Conservation (phyloP, 106 monocot species). For the Triglochin maritima region DNA sequence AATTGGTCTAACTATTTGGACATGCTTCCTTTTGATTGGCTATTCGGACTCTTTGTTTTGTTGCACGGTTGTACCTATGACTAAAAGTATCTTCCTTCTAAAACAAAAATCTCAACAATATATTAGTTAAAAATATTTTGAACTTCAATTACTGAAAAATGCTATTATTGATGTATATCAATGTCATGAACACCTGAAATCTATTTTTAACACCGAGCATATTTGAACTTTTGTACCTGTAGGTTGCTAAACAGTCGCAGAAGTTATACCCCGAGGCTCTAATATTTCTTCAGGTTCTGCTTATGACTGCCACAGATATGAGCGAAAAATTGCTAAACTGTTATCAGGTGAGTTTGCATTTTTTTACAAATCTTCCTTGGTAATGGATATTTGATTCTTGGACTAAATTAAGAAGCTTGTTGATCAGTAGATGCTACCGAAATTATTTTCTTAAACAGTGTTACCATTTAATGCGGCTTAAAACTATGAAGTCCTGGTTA, state of each 20-base stretch:
- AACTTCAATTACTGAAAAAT: too few species aligned
- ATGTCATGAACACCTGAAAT: not conserved
- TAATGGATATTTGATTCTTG: not conserved
- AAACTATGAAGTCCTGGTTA: constrained; percentile 59
- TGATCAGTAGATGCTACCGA: not conserved
- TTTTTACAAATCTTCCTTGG: not conserved
- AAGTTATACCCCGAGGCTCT: constrained; percentile 83
- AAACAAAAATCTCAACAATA: too few species aligned
- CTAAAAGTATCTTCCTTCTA: too few species aligned
- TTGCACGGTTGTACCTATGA: too few species aligned
- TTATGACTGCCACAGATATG: constrained; percentile 36
- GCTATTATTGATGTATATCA: too few species aligned
- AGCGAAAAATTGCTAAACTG: constrained; percentile 20
- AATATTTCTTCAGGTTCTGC: constrained; percentile 51
- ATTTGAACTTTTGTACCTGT: not conserved
- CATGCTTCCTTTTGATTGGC: too few species aligned
- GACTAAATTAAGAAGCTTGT: not conserved
- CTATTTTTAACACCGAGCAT: not conserved
- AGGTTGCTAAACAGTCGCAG: constrained; percentile 65
- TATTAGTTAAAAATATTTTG: too few species aligned
- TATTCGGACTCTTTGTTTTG: too few species aligned
- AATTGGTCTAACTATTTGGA: not conserved
- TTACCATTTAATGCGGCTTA: constrained; percentile 40
- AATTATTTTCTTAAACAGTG: constrained; percentile 16
- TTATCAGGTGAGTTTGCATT: constrained; percentile 31